phyloP scores from a whole-genome alignment of 108 stramenopile genomes.

The Skeletonema costatum region DNA sequence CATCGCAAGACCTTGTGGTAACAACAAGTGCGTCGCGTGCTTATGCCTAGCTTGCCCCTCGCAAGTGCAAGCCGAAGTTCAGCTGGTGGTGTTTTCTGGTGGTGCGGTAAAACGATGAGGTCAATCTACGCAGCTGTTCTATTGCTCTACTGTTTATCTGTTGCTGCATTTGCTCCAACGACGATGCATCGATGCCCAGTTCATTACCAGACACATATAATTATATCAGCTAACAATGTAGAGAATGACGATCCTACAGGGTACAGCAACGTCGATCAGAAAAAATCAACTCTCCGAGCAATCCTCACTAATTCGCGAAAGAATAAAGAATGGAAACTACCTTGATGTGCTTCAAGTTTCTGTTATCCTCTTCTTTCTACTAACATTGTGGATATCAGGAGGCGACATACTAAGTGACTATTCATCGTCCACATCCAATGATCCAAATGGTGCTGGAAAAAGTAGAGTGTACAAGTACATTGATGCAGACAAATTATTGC shows the following conservation, averaged over 20 bases:
- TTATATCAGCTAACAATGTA: background rate
- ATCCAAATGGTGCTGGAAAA: background rate
- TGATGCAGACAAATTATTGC: slow-evolving; percentile 26
- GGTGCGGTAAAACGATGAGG: background rate
- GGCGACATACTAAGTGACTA: slow-evolving; percentile 15
- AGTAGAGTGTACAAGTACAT: slow-evolving; percentile 12
- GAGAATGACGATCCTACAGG: background rate
- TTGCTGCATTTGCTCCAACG: background rate
- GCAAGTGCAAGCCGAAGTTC: too few species aligned
- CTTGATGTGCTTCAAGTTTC: slow-evolving; percentile 21
- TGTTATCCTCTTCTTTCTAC: slow-evolving; percentile 13
- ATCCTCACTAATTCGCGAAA: background rate
- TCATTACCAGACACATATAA: background rate
- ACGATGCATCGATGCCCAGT: background rate
- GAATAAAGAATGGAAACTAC: slow-evolving; percentile 14
- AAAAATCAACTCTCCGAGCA: background rate
- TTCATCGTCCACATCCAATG: background rate
- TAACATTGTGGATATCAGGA: slow-evolving; percentile 16
- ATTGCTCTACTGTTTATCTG: background rate
- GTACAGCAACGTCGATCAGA: background rate
- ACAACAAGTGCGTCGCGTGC: too few species aligned
- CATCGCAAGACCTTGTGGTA: too few species aligned
- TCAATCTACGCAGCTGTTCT: background rate
- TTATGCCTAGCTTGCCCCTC: too few species aligned
- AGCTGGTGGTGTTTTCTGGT: background rate